Evolutionary conservation across 148 eudicot genomes (phyloP), one percentile per base, ranked within the genome.

Genomic region (Amaranthus cruentus): DNA sequence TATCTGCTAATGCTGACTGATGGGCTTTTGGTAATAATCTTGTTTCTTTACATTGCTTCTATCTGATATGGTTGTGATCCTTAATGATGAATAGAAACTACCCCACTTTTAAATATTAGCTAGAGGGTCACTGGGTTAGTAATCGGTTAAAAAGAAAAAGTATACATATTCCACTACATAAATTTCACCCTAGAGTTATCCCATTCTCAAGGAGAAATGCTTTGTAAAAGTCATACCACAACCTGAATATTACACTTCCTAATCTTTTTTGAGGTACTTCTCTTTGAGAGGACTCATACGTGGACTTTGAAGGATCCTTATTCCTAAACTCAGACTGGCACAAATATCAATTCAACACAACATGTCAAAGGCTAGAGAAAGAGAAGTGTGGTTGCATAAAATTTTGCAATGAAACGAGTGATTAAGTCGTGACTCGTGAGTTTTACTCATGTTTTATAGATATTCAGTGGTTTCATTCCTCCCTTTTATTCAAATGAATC

Each of bases 1-100:
- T 85, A 88, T 71, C 69, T 91, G 80, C 92, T 84, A 86, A 84
- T 95, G 81, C 72, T 85, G 82, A 77, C 75, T 15, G 87, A 86
- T 63, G 72, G 83, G 76, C 84, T 75, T 69, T 70, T 60, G 79
- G 99, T 95, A 90, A 81, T 58, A 44, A 14, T 55, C 57, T 71
- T 73, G 62, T 51, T 66, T 48, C 44, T 21, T 42, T 74, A 14
- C 12, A 63, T 28, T 14, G 66, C 38, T 15, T 76, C 38, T 7
- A 78, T 70, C 50, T 77, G 69, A 12, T 67, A 46, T 2, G 0
- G 64, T 2, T 28, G 21, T 60, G 38, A 6, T 58, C 15, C 46
- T 28, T 28, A n/a, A 60, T 3, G 46, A 7, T 60, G 38, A 28
- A 21, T 21, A 6, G 2, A 21, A 46, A 28, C 8, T 14, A 53